Base-by-base conservation (phyloP, 176 grass and related monocot species). In the Olyra latifolia region DNA sequence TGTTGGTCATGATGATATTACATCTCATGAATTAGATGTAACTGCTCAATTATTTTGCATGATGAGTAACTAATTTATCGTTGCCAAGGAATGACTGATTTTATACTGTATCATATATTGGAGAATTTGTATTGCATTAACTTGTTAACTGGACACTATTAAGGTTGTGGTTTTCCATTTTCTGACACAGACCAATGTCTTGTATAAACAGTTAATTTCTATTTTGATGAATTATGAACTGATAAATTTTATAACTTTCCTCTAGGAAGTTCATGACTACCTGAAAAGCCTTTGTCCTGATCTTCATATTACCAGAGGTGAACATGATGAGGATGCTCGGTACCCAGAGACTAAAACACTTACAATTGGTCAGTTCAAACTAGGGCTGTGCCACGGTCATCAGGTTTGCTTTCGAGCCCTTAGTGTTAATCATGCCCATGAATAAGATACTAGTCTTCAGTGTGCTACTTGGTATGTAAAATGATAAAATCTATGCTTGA, bases 241-340 rank as follows among this genome's bases (percentile, higher is more conserved):
- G 46, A 79, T 45, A 77, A 50, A 43, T 67, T 79, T 30, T 16
- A 54, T 58, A 24, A 62, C 38, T 42, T 80, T 55, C 35, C 25
- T 75, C 5, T 86, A 99, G 93, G 97, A 99, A 87, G 74, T 99
- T 61, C 88, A 99, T 89, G 97, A 99, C 72, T 96, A 99, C 69
- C 84, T 99, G 76, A 99, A 99, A 86, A 91, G 91, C 88, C 93
- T 99, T 76, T 99, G 97, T 59, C 97, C 97, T 75, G 93, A 93
- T 87, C 88, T 96, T 71, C 93, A 99, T 79, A 88, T 93, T 60
- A 91, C 97, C 24, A 83, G 87, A 88, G 93, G 97, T 56, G 93
- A 99, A 91, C 90, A 99, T 87, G 93, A 99, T 70, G 93, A 96
- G 80, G 93, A 99, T 86, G 78, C 91, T 76, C 84, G 79, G 66